Evolutionary conservation across 169 alveolate species (phyloP), one percentile per base, ranked within the genome.

Genomic region (Nephromyces sp.): DNA sequence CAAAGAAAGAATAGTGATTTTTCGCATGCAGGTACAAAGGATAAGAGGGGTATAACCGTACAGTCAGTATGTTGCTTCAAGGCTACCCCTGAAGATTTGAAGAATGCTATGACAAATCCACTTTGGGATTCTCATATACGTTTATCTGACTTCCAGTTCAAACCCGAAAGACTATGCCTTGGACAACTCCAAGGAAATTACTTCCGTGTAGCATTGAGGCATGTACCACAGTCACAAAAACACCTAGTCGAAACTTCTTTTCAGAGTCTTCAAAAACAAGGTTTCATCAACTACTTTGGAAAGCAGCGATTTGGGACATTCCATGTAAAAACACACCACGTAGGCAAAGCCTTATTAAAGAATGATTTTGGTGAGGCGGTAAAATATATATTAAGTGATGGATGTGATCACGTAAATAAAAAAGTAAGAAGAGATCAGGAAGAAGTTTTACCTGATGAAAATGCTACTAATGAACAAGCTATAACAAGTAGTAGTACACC

Each of bases 241-340:
- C 21, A 35, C 34, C 62, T 24, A 5, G 75, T 69, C 28, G 72
- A 3, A 1, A 33, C 51, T 29, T 32, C 70, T 32, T n/a, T 72
- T 53, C 24, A 1, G 29, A 3, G 31, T 1, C n/a, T 72, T 6
- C 52, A 52, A 22, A 29, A 66, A 1, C 32, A 34, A 62, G 78
- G 78, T 32, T 72, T 72, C 28, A 32, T 72, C 73, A 72, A 72
- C 25, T 72, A 72, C 21, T 72, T 28, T 25, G 78, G 78, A 3
- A 66, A 52, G 31, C 78, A 72, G 72, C 78, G 78, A 24, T 72
- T 72, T 28, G 78, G 78, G 52, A 62, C 73, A 32, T 52, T 52
- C 3, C 67, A 43, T 0, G 64, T 61, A n/a, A 8, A 33, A 29
- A 72, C 78, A 24, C 32, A 24, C 28, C 73, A 63, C 24, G 72